phyloP scores from a whole-genome alignment of 805 yeast species.

The Alloascoidea africana region DNA sequence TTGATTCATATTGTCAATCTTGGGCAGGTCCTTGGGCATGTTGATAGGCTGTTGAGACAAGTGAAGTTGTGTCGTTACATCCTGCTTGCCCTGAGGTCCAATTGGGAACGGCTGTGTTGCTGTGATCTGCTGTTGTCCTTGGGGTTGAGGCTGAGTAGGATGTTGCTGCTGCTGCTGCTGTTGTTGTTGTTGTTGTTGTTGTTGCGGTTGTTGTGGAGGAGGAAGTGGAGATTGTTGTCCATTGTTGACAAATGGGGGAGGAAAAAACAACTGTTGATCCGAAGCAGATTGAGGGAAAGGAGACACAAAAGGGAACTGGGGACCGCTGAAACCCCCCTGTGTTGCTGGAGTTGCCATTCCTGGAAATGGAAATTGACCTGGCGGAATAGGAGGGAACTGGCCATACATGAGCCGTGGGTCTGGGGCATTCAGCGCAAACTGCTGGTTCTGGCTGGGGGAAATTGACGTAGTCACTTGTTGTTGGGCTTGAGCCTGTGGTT shows the following conservation, averaged over 20 bases:
- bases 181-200: constrained; percentile 14
- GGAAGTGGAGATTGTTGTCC: constrained; percentile 9
- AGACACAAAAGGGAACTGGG: not conserved
- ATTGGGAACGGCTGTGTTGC: constrained; percentile 6
- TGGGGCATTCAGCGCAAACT: constrained; percentile 12
- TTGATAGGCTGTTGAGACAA: constrained; percentile 5
- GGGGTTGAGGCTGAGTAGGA: constrained; percentile 15
- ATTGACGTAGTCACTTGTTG: too few species aligned
- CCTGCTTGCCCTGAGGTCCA: too few species aligned
- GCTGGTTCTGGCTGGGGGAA: constrained; percentile 13
- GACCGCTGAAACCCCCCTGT: not conserved
- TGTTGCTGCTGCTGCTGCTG: constrained; percentile 14
- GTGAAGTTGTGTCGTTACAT: constrained; percentile 15
- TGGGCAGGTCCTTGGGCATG: constrained; percentile 5
- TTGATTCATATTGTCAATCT: constrained; percentile 6
- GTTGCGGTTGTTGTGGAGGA: constrained; percentile 16
- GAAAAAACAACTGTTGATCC: constrained; percentile 6
- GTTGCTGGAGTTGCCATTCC: constrained; percentile 4
- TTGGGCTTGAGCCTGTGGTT: constrained; percentile 9
- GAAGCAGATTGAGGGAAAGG: constrained; percentile 5
- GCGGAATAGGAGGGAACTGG: constrained; percentile 22
- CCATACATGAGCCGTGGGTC: constrained; percentile 19
- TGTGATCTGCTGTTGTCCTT: constrained; percentile 14
- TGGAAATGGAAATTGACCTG: constrained; percentile 9
- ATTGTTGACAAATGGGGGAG: constrained; percentile 6